Conservation (phyloP, 2,329 filamentous ascomycete species). For the Piedraia hortae region DNA sequence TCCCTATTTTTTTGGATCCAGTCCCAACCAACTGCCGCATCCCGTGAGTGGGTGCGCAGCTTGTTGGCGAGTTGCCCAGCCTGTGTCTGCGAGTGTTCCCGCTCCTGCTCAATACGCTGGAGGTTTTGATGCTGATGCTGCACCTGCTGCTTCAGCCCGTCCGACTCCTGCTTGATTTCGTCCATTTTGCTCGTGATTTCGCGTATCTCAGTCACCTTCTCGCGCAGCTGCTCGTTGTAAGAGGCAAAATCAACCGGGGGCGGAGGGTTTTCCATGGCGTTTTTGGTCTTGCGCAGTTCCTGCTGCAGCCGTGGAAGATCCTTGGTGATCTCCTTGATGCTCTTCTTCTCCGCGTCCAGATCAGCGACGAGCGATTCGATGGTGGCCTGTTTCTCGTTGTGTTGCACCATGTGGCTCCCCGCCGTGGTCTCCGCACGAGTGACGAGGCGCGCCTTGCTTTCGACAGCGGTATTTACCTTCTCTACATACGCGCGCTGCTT, state of each 20-base stretch:
- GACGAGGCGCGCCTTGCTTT: slow-evolving; percentile 26
- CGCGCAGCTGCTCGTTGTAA: slow-evolving; percentile 45
- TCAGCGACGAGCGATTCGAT: slow-evolving; percentile 13
- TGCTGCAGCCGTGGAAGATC: slow-evolving; percentile 11
- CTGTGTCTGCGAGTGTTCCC: slow-evolving; percentile 40
- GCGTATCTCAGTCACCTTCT: slow-evolving; percentile 22
- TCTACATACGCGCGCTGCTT: slow-evolving; percentile 39
- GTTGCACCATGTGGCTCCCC: slow-evolving; percentile 12
- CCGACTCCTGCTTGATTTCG: slow-evolving; percentile 15
- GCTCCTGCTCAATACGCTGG: slow-evolving; percentile 18
- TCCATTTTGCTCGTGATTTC: slow-evolving; percentile 19
- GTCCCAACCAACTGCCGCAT: slow-evolving; percentile 44
- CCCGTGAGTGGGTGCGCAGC: slow-evolving; percentile 30
- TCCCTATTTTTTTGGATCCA: slow-evolving; percentile 52
- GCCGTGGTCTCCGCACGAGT: slow-evolving; percentile 26
- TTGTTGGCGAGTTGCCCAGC: slow-evolving; percentile 44
- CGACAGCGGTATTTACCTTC: slow-evolving; percentile 28
- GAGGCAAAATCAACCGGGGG: slow-evolving; percentile 38
- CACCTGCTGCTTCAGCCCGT: slow-evolving; percentile 10
- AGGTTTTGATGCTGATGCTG: slow-evolving; percentile 14
- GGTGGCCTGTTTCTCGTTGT: slow-evolving; percentile 14
- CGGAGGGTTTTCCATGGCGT: slow-evolving; percentile 32
- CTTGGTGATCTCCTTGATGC: slow-evolving; percentile 15
- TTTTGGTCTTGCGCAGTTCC: slow-evolving; percentile 35
- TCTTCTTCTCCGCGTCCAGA: slow-evolving; percentile 15